Evolutionary conservation across 768 basidiomycete species (phyloP).

Genomic region (Hypsizygus marmoreus): DNA sequence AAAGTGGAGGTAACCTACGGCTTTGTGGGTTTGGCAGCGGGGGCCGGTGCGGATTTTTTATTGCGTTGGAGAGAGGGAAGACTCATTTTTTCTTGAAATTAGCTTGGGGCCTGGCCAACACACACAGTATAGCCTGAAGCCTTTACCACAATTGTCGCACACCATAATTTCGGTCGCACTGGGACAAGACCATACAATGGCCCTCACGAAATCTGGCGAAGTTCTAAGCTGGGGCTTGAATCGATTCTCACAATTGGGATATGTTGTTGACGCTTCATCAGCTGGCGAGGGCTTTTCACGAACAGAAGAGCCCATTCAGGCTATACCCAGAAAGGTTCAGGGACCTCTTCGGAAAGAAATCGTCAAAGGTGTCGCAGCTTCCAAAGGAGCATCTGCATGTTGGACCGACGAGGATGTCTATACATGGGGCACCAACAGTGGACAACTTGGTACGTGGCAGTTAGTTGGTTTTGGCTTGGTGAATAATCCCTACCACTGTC

Average conservation of each 20-base stretch:
- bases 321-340: slow-evolving; percentile 70
- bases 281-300: slow-evolving; percentile 37
- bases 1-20: slow-evolving; percentile 70
- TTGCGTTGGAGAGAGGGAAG: not conserved
- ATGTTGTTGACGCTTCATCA: slow-evolving; percentile 61
- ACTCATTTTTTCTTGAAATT: slow-evolving; percentile 2
- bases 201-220: slow-evolving; percentile 77
- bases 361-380: slow-evolving; percentile 83
- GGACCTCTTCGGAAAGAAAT: slow-evolving; percentile 77
- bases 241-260: slow-evolving; percentile 87
- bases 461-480: not conserved
- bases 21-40: slow-evolving; percentile 90
- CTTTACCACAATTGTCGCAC: slow-evolving; percentile 57
- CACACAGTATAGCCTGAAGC: slow-evolving; percentile 74
- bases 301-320: slow-evolving; percentile 75
- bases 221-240: slow-evolving; percentile 91
- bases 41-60: slow-evolving; percentile 59
- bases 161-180: slow-evolving; percentile 70
- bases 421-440: slow-evolving; percentile 93
- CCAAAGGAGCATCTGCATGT: slow-evolving; percentile 84
- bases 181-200: slow-evolving; percentile 94
- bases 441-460: slow-evolving; percentile 74
- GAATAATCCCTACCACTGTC: not conserved
- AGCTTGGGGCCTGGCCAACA: slow-evolving; percentile 78
- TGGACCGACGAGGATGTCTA: slow-evolving; percentile 76